Evolutionary conservation across 495 filamentous ascomycete genomes (phyloP).

Genomic region (Aspergillus homomorphus): DNA sequence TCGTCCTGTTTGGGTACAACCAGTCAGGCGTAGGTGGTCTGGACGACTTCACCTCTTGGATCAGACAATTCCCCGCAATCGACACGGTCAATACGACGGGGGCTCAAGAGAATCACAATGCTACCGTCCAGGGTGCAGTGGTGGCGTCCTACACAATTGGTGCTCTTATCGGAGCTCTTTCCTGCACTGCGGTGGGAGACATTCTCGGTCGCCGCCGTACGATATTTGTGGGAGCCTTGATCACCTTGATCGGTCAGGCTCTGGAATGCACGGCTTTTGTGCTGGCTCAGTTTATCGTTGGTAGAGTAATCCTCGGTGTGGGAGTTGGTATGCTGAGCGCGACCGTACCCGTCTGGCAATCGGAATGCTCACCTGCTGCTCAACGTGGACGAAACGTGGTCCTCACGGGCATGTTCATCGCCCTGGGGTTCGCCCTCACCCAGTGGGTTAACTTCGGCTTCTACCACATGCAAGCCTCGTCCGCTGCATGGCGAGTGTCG

Average conservation of each 20-base stretch:
- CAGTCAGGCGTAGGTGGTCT: conserved; percentile 40
- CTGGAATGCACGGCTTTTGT: conserved; percentile 42
- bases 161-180: conserved; percentile 30
- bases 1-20: conserved; percentile 49
- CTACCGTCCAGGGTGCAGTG: conserved; percentile 31
- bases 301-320: conserved; percentile 35
- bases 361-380: conserved; percentile 41
- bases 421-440: conserved; percentile 46
- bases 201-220: conserved; percentile 31
- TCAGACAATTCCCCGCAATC: conserved; percentile 45
- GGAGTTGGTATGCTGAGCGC: conserved; percentile 37
- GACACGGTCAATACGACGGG: conserved; percentile 43
- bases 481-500: conserved; percentile 49
- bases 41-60: conserved; percentile 30
- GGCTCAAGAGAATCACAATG: conserved; percentile 30
- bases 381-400: conserved; percentile 38
- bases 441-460: conserved; percentile 47
- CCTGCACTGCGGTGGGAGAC: conserved; percentile 29
- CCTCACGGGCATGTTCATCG: conserved; percentile 48
- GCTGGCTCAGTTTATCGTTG: conserved; percentile 40
- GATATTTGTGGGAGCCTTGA: conserved; percentile 23
- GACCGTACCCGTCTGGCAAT: conserved; percentile 51
- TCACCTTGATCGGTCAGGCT: conserved; percentile 27
- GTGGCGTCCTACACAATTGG: conserved; percentile 34
- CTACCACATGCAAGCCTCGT: conserved; percentile 39